Evolutionary conservation across 164 flowering plant genomes (phyloP).

Genomic region (Chimonanthus praecox): DNA sequence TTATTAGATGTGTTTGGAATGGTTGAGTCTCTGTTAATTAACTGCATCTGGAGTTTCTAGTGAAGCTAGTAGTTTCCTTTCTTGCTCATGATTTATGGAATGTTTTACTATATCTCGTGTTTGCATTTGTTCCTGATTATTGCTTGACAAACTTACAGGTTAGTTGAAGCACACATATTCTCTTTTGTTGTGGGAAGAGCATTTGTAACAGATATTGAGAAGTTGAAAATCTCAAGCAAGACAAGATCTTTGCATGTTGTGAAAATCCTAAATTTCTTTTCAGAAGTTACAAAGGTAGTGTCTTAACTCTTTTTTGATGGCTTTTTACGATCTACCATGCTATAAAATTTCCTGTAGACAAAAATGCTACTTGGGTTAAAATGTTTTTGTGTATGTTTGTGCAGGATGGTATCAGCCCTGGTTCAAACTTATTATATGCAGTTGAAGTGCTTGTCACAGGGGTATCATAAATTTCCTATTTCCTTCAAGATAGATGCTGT

Average conservation of each 20-base stretch:
- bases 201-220: slow-evolving; percentile 97
- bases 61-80: background rate
- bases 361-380: background rate
- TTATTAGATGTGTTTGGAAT: too few relatives aligned
- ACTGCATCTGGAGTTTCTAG: background rate
- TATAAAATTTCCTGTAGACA: background rate
- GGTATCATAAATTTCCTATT: slow-evolving; percentile 36
- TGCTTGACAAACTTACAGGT: slow-evolving; percentile 45
- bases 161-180: slow-evolving; percentile 97
- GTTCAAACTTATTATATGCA: slow-evolving; percentile 80
- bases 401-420: slow-evolving; percentile 87
- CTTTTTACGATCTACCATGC: background rate
- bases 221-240: slow-evolving; percentile 82
- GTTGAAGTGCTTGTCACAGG: slow-evolving; percentile 91
- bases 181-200: slow-evolving; percentile 99
- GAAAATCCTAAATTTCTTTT: slow-evolving; percentile 59
- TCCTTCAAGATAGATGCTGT: background rate
- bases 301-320: background rate
- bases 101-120: too few relatives aligned
- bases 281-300: slow-evolving; percentile 78
- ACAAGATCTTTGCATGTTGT: slow-evolving; percentile 68
- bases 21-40: too few relatives aligned
- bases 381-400: slow-evolving; percentile 14
- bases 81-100: background rate
- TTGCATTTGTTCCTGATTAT: background rate